phyloP scores from a whole-genome alignment of 192 early-diverging fungal genomes.

The Podila epigama region DNA sequence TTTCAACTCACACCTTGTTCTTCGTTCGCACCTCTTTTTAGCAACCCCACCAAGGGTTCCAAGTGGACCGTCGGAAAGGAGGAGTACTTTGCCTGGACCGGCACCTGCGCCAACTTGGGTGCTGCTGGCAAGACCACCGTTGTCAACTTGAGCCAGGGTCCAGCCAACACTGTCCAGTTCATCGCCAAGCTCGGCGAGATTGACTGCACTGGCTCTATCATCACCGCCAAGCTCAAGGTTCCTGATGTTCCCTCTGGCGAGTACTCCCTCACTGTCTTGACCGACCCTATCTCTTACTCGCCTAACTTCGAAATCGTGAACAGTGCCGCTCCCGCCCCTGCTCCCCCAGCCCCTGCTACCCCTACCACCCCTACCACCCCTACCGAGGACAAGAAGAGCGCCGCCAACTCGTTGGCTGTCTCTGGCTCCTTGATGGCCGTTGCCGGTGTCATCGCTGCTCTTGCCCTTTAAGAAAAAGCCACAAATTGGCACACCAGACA shows the following conservation, averaged over 20 bases:
- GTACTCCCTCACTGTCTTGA: slow-evolving; percentile 14
- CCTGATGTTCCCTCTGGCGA: not conserved
- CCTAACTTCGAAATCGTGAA: slow-evolving; percentile 3
- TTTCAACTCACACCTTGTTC: not conserved
- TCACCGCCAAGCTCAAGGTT: not conserved
- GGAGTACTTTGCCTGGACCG: slow-evolving; percentile 6
- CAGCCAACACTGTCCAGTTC: slow-evolving; percentile 4
- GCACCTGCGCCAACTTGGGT: slow-evolving; percentile 8
- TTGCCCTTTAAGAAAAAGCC: slow-evolving; percentile 9
- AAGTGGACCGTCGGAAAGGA: slow-evolving; percentile 5
- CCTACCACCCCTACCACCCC: not conserved
- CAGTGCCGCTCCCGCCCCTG: not conserved
- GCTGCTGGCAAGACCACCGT: not conserved
- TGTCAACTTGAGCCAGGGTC: slow-evolving; percentile 6
- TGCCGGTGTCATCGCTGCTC: slow-evolving; percentile 4
- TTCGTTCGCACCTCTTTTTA: not conserved
- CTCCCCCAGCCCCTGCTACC: not conserved
- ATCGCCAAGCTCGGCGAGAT: not conserved
- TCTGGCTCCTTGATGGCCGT: not conserved
- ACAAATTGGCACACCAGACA: not conserved
- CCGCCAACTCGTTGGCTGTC: slow-evolving; percentile 5
- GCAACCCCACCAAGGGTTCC: slow-evolving; percentile 6
- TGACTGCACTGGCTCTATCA: slow-evolving; percentile 8
- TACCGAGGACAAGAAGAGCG: not conserved
- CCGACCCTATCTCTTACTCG: slow-evolving; percentile 15